Evolutionary conservation across 352 stramenopile genomes (phyloP), one percentile per base, ranked within the genome.

Genomic region (Pythium volutum): DNA sequence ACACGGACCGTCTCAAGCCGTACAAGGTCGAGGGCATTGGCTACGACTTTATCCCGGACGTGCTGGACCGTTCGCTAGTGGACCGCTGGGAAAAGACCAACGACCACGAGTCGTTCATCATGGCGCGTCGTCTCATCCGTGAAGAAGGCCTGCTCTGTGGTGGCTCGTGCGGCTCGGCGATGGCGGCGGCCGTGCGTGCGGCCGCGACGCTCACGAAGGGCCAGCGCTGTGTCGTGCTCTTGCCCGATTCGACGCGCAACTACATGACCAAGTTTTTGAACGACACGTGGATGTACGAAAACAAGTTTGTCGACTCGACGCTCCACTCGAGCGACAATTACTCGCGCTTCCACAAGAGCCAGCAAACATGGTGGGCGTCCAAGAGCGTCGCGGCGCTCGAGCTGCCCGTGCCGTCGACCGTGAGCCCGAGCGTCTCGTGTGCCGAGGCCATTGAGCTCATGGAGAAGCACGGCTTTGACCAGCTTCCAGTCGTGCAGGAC

Each of bases 201-300:
- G 94, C 93, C 16, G 85, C 91, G 45, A 66, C 83, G 48, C 83
- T 98, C 29, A 81, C 80, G 48, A 74, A 79, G 25, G 95, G 90
- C 26, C 88, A 99, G 69, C 83, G 88, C 33, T 98, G 89, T 66
- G 95, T 99, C 12, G 92, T 98, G 5, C 84, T 99, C 43, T 74
- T 99, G 15, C 93, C 96, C 0, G 96, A 99, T 75, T 97, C 87
- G 51, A 96, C 97, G 33, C 81, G 95, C 42, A 99, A 99, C 77
- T 99, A 99, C 90, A 98, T 98, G 95, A 98, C 89, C 71, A 99
- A 99, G 80, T 97, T 97, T 60, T 67, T 99, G 26, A 96, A 79
- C 49, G 93, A 99, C 75, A 87, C 98, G 72, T 98, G 96, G 95
- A 95, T 95, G 86, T 91, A 89, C 71, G 77, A 91, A 56, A 73